Evolutionary conservation across 1,284 basidiomycete genomes (phyloP), one percentile per base, ranked within the genome.

Genomic region (Phellopilus nigrolimitatus): DNA sequence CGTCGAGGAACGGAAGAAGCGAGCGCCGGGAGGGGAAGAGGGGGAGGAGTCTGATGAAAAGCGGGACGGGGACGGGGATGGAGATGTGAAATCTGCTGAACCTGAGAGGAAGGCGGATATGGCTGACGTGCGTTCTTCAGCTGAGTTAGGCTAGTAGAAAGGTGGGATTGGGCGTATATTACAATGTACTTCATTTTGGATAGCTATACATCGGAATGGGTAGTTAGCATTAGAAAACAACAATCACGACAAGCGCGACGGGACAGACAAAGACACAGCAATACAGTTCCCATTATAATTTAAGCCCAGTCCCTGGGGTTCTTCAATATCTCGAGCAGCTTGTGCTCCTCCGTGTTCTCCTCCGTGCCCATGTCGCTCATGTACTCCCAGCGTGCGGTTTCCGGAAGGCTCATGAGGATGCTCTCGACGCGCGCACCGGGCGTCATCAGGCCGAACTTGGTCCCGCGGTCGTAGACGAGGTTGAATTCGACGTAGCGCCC

Each of bases 401-500:
- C 87, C 0, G 94, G 95, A 52, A 97, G 65, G 64, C 86, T 91
- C 89, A 95, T 94, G 53, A 95, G 68, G 54, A 97, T 94, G 64
- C 89, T 93, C 74, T 97, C 95, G 19, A 95, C 86, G 56, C 94
- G 75, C 19, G 92, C 92, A 4, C 91, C 91, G 13, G 93, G 94
- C 1, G 92, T 93, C 71, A 82, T 83, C 56, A 97, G 70, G 8
- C 94, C 94, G 62, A 97, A 95, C 68, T 85, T 88, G 17, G 88
- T 91, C 9, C 88, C 88, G 15, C 86, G 74, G 65, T 97, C 94
- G 62, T 90, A 85, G 4, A 97, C 84, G 54, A 97, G 71, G 66
- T 97, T 97, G 72, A 97, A 97, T 68, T 97, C 94, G 48, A 95
- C 94, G 64, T 95, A 95, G 56, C 91, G 77, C 0, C 94, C 93